Evolutionary conservation across 768 basidiomycete genomes (phyloP).

Genomic region (Macrocybe gigantea): DNA sequence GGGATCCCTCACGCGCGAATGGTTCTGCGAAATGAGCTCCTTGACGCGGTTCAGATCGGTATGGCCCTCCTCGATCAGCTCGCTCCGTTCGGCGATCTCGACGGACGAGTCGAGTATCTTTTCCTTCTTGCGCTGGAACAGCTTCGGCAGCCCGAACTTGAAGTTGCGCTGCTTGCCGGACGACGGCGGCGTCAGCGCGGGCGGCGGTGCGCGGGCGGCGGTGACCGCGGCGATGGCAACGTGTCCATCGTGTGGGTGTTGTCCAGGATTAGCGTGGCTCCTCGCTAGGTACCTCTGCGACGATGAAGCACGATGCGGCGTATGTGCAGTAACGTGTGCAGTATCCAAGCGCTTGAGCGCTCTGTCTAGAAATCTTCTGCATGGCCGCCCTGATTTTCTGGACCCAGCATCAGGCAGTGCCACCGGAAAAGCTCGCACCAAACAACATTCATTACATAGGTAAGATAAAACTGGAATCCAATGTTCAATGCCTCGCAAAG

Average conservation of each 20-base stretch:
- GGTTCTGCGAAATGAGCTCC: constrained; percentile 14
- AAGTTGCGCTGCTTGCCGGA: neutral
- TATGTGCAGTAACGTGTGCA: too few species aligned
- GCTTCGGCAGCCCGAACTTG: neutral
- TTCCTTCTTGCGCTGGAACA: constrained; percentile 1
- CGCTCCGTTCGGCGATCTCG: constrained; percentile 12
- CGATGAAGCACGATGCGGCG: too few species aligned
- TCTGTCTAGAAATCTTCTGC: too few species aligned
- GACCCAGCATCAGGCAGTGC: too few species aligned
- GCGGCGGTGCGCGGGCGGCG: neutral
- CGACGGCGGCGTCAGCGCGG: neutral
- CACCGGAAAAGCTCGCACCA: too few species aligned
- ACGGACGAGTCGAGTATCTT: neutral
- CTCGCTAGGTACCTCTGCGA: neutral
- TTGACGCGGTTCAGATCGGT: constrained; percentile 15
- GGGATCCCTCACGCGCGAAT: constrained; percentile 12
- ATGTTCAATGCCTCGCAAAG: too few species aligned
- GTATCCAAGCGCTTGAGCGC: too few species aligned
- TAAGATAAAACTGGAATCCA: too few species aligned
- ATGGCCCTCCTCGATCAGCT: constrained; percentile 14
- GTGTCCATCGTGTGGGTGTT: neutral
- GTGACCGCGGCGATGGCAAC: neutral
- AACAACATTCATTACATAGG: too few species aligned
- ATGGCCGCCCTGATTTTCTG: too few species aligned
- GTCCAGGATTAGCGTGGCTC: neutral